Conservation (phyloP, 352 stramenopile genomes). For the Blastocystis sp. region DNA sequence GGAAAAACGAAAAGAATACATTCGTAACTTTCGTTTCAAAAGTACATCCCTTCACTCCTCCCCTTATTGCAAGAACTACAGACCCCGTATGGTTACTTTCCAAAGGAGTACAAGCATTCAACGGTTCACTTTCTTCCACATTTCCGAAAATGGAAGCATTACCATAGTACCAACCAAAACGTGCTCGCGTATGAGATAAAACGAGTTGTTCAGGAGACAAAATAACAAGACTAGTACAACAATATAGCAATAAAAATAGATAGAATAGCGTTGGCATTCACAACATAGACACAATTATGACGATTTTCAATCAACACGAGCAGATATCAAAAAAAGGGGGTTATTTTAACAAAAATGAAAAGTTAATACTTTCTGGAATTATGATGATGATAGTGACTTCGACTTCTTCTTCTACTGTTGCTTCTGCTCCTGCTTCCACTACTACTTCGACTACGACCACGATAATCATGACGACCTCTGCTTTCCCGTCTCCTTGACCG, state of each 20-base stretch:
- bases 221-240: neutral
- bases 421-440: neutral
- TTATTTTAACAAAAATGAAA: neutral
- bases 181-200: neutral
- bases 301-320: slow-evolving; percentile 6
- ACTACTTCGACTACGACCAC: neutral
- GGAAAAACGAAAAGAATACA: neutral
- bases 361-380: neutral
- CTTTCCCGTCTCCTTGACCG: neutral
- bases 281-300: neutral
- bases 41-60: neutral
- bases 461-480: neutral
- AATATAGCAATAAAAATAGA: neutral
- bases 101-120: neutral
- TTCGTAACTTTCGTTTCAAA: slow-evolving; percentile 17
- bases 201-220: neutral
- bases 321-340: neutral
- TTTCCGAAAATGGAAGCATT: neutral
- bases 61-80: neutral
- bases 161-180: neutral
- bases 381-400: neutral
- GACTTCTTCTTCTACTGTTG: neutral
- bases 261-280: neutral
- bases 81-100: neutral
- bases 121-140: neutral